Percentiles rank a stretch among this genome's conserved stretches.
These are phyloP conservation scores for Chiua virens DNA, from an alignment of 768 basidiomycete species.

Conservation along the genomic window DNA sequence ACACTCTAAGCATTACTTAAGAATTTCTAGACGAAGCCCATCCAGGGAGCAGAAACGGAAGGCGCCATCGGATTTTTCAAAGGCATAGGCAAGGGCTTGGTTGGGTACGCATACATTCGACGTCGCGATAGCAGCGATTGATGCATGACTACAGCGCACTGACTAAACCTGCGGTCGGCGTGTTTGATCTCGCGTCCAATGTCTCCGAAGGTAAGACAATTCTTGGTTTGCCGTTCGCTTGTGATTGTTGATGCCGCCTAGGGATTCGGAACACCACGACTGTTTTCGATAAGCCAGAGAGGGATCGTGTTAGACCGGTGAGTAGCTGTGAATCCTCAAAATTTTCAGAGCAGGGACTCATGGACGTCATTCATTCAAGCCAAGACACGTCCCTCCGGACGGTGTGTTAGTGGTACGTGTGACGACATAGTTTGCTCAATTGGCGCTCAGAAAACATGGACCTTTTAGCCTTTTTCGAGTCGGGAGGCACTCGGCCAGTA, in stretches of 20 bases:
- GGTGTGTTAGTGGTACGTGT: conserved; percentile 78
- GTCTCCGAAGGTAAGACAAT: conserved; percentile 74
- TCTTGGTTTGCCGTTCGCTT: background rate
- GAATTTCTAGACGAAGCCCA: conserved; percentile 78
- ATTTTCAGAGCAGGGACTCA: conserved; percentile 2
- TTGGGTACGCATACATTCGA: conserved; percentile 58
- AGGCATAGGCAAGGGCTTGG: conserved; percentile 93
- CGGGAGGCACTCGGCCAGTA: conserved; percentile 93
- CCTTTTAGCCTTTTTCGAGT: conserved; percentile 74
- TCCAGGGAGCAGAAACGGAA: conserved; percentile 93
- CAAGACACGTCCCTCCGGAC: conserved; percentile 83
- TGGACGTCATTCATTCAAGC: conserved; percentile 41
- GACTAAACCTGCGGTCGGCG: conserved; percentile 95
- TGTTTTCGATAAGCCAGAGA: conserved; percentile 89
- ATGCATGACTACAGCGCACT: conserved; percentile 56
- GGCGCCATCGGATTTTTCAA: conserved; percentile 98
- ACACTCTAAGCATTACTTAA: conserved; percentile 1
- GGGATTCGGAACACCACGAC: conserved; percentile 98
- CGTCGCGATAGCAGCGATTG: background rate
- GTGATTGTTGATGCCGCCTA: conserved; percentile 29
- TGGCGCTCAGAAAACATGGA: background rate
- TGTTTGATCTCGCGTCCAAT: conserved; percentile 94
- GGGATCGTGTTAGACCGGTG: conserved; percentile 83
- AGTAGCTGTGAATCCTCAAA: conserved; percentile 24
- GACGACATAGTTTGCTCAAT: background rate